Base-by-base conservation (phyloP, 768 basidiomycete species). In the Xerocomus potaroensis region DNA sequence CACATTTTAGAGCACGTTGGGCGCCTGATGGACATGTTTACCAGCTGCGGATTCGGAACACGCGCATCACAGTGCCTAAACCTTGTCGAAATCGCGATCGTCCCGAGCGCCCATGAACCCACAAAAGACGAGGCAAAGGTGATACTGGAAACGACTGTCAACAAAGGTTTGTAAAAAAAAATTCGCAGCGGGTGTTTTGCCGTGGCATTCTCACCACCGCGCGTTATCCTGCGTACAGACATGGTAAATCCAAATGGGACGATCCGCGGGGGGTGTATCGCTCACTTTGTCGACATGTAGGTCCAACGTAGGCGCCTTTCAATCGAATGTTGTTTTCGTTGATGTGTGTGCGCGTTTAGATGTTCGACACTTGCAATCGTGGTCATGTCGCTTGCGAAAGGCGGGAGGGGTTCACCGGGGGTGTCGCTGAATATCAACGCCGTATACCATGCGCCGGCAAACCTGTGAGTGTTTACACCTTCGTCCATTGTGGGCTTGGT, bases 231-330 rank as follows among this genome's bases (percentile, higher is more conserved):
- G 26, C 24, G 9, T 7, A 34, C 47, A 79, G 77, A 78, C 29
- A 75, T 77, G 72, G 58, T 76, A 30, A 70, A 72, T 37, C 29
- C 40, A 7, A 40, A 33, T 5, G 75, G 70, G 0, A 61, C 55
- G 4, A 47, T 78, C 52, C 66, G 74, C 33, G 65, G 72, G 15
- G 76, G 71, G 6, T 76, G 74, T 45, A 57, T 67, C 15, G 50
- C 68, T 3, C 70, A 70, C 45, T 49, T 80, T 21, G 69, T 79
- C 29, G 79, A 80, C 51, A 64, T 77, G 77, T 77, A 45, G 30
- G 72, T 49, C 6, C 29, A 10, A 23, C 10, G 38, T 8, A 11
- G 35, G 14, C 26, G 22, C 11, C n/a, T 27, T 8, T 23, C 39
- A 26, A 45, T 12, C 12, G 35, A n/a, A n/a, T n/a, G n/a, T n/a